phyloP scores from a whole-genome alignment of 148 eudicot species.

The Cornus controversa region DNA sequence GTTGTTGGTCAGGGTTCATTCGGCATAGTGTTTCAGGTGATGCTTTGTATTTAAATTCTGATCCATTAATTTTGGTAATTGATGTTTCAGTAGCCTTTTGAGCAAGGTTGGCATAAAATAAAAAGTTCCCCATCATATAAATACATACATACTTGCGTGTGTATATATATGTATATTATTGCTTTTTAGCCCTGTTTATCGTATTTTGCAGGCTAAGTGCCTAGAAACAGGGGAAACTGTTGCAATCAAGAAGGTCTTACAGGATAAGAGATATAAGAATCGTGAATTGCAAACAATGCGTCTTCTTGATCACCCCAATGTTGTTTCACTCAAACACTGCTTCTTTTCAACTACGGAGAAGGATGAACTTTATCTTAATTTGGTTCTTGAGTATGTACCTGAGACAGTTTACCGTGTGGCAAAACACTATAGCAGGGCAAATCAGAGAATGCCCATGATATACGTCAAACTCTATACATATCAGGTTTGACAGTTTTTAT shows the following conservation, averaged over 20 bases:
- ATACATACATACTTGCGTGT: too few species aligned
- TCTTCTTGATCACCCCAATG: constrained; percentile 50
- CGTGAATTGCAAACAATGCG: constrained; percentile 54
- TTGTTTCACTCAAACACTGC: constrained; percentile 44
- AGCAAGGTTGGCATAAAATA: not conserved
- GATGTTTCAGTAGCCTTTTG: not conserved
- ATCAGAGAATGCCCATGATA: constrained; percentile 50
- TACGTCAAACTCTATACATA: constrained; percentile 49
- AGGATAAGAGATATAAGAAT: constrained; percentile 53
- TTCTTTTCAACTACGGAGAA: constrained; percentile 49
- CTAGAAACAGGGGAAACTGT: constrained; percentile 39
- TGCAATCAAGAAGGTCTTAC: constrained; percentile 45
- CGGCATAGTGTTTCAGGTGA: constrained; percentile 55
- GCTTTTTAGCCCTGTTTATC: not conserved
- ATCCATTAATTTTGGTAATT: not conserved
- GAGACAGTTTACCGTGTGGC: constrained; percentile 44
- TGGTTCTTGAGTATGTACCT: constrained; percentile 48
- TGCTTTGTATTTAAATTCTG: not conserved
- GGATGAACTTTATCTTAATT: constrained; percentile 47
- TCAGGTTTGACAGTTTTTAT: constrained; percentile 27
- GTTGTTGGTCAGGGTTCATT: constrained; percentile 54
- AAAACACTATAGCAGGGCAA: constrained; percentile 45
- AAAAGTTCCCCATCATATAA: not conserved
- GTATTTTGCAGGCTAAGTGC: constrained; percentile 41
- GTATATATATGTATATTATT: too few species aligned